Evolutionary conservation across 768 basidiomycete species (phyloP), one percentile per base, ranked within the genome.

Genomic region (Ramaria sp.): DNA sequence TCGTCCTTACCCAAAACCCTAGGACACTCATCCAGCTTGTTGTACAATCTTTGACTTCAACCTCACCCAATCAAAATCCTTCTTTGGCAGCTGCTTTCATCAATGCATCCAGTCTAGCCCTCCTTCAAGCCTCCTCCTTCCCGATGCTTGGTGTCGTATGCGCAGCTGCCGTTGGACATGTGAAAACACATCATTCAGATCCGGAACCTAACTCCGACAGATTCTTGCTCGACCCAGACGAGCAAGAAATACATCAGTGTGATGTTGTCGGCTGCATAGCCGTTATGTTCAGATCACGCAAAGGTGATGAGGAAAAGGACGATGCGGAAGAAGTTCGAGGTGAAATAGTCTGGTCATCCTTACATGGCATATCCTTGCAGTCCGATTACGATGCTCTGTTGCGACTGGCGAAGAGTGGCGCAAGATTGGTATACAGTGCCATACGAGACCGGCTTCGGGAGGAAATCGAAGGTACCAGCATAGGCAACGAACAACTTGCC

Each of bases 21-120:
- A 73, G 90, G 13, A 82, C 86, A 2, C 75, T 89, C 10, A 72
- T 91, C 2, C 89, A 91, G 62, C 73, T 92, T n/a, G 84, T 88
- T 1, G 74, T 86, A 0, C 90, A 92, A 67, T 73, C 78, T 2
- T 72, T 89, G 1, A 60, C 65, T 1, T 57, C 66, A 10, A 47
- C 27, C 59, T 59, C 5, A 47, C 64, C 10, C 60, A 59, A 41
- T 42, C 49, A 45, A 53, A 70, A 70, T 33, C 72, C 77, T 27
- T 71, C 72, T 0, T 70, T 86, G 24, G 70, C 80, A 1, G 83
- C 88, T 0, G 77, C 84, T 1, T 71, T 82, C 67, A 79, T 89
- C 61, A 91, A 91, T 60, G 84, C 88, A 0, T 75, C 78, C 60
- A 80, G 79, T 5, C 70, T 88, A 0, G 83, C 89, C 0, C 71